Base-by-base conservation (phyloP, 2,329 filamentous ascomycete genomes). In the Talaromyces rugulosus region DNA sequence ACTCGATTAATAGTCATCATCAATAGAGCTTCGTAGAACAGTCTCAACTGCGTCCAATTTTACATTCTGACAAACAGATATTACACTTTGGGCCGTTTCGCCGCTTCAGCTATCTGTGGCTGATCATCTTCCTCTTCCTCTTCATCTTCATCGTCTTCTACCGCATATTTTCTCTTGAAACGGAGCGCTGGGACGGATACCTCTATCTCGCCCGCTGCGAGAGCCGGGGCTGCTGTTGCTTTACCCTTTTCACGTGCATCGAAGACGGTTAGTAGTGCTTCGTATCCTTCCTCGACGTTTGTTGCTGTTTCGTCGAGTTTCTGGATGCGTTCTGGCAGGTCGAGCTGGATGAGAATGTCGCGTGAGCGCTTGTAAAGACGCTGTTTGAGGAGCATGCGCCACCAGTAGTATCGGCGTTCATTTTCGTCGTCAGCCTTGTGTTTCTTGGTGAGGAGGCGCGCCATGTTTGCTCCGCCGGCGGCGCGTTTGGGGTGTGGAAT, bases 321-420 rank as follows among this genome's bases (percentile, higher is more conserved):
- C 63, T 85, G 79, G 0, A 85, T 78, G 18, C 84, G 78, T 62
- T 88, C 86, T 27, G 76, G 75, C 18, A 76, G 72, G 56, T 87
- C 85, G 61, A 88, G 66, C 70, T 88, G 85, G n/a, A 80, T 78
- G 23, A 89, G 75, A 40, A 81, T 72, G 68, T 89, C 86, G 36
- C 80, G 79, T 63, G 87, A 86, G 66, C 84, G 83, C 65, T 83
- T 81, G 72, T 83, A 87, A 16, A 89, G 80, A 18, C 86, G 79
- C 66, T 87, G 83, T 71, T 89, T 89, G 40, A 85, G 80, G 33
- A 87, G 80, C 66, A 88, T 75, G 5, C 86, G 80, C 86, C 86
- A 89, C 76, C 87, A 87, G 72, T 86, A 88, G 73, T 87, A 89
- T 34, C 79, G 78, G 12, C 83, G 76, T 67, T 89, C 86, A 64